Base-by-base conservation (phyloP, 768 basidiomycete genomes). In the Tubosaeta brunneosetosa region DNA sequence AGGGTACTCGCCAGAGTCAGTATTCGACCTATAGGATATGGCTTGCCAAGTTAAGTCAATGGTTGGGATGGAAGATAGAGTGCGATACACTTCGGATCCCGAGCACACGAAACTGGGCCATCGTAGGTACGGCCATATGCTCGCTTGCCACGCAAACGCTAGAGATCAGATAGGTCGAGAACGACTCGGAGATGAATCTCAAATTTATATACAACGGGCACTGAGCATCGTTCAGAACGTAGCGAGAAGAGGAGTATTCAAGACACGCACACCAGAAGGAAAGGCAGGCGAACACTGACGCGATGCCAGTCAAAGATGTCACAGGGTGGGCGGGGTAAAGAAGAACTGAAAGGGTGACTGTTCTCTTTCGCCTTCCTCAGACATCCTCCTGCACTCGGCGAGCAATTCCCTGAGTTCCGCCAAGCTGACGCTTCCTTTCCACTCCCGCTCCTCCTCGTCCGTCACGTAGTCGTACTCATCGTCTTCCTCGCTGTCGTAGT, bases 81-180 rank as follows among this genome's bases (percentile, higher is more conserved):
- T 83, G 83, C 50, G 95, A 98, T 69, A 80, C 75, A 25, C 67
- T 98, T 58, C 75, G 95, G 54, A 94, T 98, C 12, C 94, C 94
- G 1, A 92, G 89, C 66, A 97, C 95, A 37, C 80, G 92, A 53
- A 93, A 93, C 63, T 97, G 94, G 92, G 90, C 87, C 0, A 78
- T 97, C 47, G 70, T 95, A 29, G 94, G 94, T 93, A 50, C 19
- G 83, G 76, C 19, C 26, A 4, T 37, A 2, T 14, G 8, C 32
- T 50, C 29, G 19, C 7, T 26, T 29, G 14, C 19, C 26, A 14
- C n/a, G 5, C 11, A 4, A 7, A 41, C 9, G 4, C 47, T 53
- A 16, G 14, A 31, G 45, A 12, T 5, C 25, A 44, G 48, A 33
- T 51, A 69, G 67, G 66, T 55, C 53, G 70, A 55, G 49, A 60